These are phyloP conservation scores for Triticum timopheevii DNA, from an alignment of 176 grass and related monocot species.

Conservation along the genomic window DNA sequence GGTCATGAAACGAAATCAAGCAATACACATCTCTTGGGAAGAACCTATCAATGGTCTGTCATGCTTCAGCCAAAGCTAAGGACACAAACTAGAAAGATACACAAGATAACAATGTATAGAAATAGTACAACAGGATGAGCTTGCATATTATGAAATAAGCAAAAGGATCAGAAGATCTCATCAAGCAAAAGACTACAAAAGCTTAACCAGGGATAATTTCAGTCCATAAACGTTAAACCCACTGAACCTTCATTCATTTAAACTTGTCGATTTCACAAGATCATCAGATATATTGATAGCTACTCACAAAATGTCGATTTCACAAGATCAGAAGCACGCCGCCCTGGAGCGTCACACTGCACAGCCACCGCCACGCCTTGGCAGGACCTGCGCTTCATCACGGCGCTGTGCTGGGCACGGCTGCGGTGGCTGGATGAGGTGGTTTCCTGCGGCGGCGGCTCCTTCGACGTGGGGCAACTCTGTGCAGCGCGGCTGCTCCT, in stretches of 20 bases:
- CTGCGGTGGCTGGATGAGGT: no score
- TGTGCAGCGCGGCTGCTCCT: no score
- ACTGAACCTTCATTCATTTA: not conserved
- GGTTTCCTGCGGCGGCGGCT: no score
- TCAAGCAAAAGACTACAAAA: not conserved
- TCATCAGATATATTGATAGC: not conserved
- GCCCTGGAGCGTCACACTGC: no score
- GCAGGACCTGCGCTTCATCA: no score
- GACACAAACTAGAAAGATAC: not conserved
- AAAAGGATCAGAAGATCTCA: not conserved
- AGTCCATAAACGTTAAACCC: not conserved
- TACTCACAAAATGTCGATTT: not conserved
- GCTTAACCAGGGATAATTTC: not conserved
- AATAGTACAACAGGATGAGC: not conserved
- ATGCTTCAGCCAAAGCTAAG: conserved; percentile 8
- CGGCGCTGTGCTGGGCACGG: no score
- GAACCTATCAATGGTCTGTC: not conserved
- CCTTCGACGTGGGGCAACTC: no score
- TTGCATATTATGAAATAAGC: not conserved
- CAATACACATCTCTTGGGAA: not conserved
- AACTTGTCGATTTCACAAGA: not conserved
- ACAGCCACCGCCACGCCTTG: no score
- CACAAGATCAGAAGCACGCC: not conserved
- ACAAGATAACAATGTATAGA: not conserved
- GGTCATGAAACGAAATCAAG: not conserved